Conservation (phyloP, 169 alveolate species). For the Plasmodium berghei region DNA sequence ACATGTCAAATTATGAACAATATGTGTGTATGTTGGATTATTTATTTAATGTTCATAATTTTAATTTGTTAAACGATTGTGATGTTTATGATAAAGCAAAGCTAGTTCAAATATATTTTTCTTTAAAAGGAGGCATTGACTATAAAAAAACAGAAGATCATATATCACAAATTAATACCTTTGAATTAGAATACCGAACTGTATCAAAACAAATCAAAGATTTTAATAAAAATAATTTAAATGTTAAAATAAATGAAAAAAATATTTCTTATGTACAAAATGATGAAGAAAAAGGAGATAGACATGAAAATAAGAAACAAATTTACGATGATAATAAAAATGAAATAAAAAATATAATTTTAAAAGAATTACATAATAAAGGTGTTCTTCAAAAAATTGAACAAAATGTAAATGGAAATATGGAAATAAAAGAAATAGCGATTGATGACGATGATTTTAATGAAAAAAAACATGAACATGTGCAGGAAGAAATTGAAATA, state of each 20-base stretch:
- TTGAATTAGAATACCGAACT: no score
- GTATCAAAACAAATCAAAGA: no score
- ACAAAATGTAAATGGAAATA: background rate
- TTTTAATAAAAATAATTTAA: no score
- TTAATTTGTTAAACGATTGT: background rate
- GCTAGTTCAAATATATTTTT: constrained; percentile 51
- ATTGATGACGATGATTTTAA: background rate
- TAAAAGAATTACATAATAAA: background rate
- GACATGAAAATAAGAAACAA: background rate
- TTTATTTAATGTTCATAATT: constrained; percentile 16
- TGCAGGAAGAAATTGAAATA: background rate
- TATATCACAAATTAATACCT: no score
- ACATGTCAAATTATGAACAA: constrained; percentile 20
- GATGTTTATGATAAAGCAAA: constrained; percentile 30
- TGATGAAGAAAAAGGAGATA: no score
- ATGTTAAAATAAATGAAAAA: no score
- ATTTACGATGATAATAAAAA: background rate
- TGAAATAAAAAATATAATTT: constrained; percentile 1
- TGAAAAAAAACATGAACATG: background rate
- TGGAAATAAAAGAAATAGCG: constrained; percentile 4
- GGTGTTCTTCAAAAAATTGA: background rate
- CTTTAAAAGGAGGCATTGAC: background rate
- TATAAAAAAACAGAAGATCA: background rate
- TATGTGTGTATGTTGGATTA: constrained; percentile 50
- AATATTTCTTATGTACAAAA: no score